Evolutionary conservation across 164 flowering plant species (phyloP).

Genomic region (Paratinospora sagittata): DNA sequence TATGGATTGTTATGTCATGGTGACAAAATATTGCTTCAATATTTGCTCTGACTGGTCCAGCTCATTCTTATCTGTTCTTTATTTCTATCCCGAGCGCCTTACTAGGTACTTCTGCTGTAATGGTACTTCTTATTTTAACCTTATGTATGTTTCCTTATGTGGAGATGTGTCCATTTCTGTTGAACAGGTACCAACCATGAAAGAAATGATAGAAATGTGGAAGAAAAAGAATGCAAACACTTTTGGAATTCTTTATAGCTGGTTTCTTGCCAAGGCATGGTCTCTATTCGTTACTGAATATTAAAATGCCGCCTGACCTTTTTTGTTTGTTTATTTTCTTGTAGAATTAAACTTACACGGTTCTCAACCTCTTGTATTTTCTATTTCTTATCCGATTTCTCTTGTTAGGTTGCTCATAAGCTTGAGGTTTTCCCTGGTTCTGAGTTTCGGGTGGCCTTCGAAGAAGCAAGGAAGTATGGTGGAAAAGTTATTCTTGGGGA

Average conservation of each 20-base stretch:
- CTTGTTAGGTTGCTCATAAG: conserved; percentile 58
- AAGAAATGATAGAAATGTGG: conserved; percentile 84
- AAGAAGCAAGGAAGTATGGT: conserved; percentile 85
- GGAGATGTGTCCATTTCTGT: conserved; percentile 10
- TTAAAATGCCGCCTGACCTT: too few species aligned
- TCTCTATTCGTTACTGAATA: background rate
- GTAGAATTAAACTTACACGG: background rate
- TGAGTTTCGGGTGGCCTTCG: conserved; percentile 92
- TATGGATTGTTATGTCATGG: background rate
- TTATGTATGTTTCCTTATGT: background rate
- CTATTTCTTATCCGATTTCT: conserved; percentile 4
- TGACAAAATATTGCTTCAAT: background rate
- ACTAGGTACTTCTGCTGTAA: background rate
- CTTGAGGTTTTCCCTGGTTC: conserved; percentile 94
- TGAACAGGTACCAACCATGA: conserved; percentile 72
- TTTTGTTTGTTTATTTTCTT: background rate
- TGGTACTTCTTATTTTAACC: background rate
- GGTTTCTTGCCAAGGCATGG: conserved; percentile 94
- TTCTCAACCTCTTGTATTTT: background rate
- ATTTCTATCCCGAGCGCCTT: background rate
- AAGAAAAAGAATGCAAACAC: conserved; percentile 58
- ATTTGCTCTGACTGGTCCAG: background rate
- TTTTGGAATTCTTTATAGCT: conserved; percentile 79
- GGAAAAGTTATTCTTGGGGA: conserved; percentile 95
- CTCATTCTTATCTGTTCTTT: background rate